A percentile compares a stretch with the other conserved stretches of the same genome.
Evolutionary conservation across 1,284 basidiomycete species (phyloP).

Genomic region (Cryptococcus neoformans): DNA sequence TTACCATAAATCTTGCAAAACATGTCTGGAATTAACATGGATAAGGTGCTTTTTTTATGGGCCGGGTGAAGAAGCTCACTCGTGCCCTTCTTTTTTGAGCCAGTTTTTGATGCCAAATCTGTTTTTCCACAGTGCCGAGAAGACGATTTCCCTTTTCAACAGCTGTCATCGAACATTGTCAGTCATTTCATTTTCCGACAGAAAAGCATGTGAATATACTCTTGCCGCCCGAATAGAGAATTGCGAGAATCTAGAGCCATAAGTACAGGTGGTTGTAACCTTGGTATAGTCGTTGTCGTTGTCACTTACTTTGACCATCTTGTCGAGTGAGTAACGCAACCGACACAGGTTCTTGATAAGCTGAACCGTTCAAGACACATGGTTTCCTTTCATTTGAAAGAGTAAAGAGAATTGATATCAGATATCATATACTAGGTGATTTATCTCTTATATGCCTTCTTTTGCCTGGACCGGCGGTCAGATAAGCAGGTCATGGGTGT

Average conservation of each 20-base stretch:
- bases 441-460: too few relatives aligned
- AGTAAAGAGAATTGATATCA: too few relatives aligned
- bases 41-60: not conserved
- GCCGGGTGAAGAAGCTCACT: conserved; percentile 53
- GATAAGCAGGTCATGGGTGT: too few relatives aligned
- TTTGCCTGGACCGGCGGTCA: too few relatives aligned
- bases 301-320: too few relatives aligned
- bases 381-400: too few relatives aligned
- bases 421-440: too few relatives aligned
- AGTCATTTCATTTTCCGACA: not conserved
- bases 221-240: conserved; percentile 56
- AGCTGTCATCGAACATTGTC: conserved; percentile 43
- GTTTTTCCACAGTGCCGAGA: conserved; percentile 86
- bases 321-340: too few relatives aligned
- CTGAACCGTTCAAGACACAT: too few relatives aligned
- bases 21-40: not conserved
- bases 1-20: conserved; percentile 53
- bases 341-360: too few relatives aligned
- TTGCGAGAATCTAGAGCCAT: conserved; percentile 64
- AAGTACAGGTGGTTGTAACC: not conserved
- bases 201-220: conserved; percentile 10
- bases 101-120: conserved; percentile 71
- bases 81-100: conserved; percentile 73
- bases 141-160: conserved; percentile 80
- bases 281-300: too few relatives aligned